phyloP scores from a whole-genome alignment of 208 protist genomes.

The Trypanosoma congolense region DNA sequence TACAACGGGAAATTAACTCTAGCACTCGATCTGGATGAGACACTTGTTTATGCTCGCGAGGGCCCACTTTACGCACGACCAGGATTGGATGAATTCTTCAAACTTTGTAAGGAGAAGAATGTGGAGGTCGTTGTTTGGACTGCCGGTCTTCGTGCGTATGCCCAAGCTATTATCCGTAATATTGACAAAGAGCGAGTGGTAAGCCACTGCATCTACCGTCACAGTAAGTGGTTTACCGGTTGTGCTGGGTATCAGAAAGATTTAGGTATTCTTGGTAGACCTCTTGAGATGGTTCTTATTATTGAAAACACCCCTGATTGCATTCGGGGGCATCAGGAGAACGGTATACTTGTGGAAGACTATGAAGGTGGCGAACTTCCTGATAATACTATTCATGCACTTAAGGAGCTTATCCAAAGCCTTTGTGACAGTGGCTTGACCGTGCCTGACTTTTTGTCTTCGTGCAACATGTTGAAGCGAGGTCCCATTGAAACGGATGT shows the following conservation, averaged over 20 bases:
- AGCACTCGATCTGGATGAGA: conserved; percentile 89
- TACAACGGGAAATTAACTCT: conserved; percentile 80
- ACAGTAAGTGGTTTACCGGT: conserved; percentile 92
- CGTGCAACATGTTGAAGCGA: conserved; percentile 59
- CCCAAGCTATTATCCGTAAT: conserved; percentile 88
- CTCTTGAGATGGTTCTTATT: conserved; percentile 85
- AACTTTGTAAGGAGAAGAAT: conserved; percentile 75
- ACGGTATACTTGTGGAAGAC: conserved; percentile 89
- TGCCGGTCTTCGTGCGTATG: conserved; percentile 86
- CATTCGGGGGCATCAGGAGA: conserved; percentile 88
- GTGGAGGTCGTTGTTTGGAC: conserved; percentile 91
- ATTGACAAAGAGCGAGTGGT: conserved; percentile 86
- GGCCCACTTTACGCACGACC: conserved; percentile 86
- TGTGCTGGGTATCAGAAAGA: conserved; percentile 91
- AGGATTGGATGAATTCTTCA: conserved; percentile 86
- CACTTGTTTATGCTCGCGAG: conserved; percentile 81
- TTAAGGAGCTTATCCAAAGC: conserved; percentile 71
- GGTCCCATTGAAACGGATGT: conserved; percentile 85
- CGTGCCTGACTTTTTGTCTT: conserved; percentile 85
- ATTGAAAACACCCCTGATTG: conserved; percentile 93
- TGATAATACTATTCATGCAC: conserved; percentile 85
- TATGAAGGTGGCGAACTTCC: conserved; percentile 85
- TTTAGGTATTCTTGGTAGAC: conserved; percentile 75
- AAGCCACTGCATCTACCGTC: conserved; percentile 89
- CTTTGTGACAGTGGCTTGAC: conserved; percentile 79